A percentile compares a stretch with the other conserved stretches of the same genome.
Evolutionary conservation across 495 filamentous ascomycete genomes (phyloP).

Genomic region (Xylaria curta): DNA sequence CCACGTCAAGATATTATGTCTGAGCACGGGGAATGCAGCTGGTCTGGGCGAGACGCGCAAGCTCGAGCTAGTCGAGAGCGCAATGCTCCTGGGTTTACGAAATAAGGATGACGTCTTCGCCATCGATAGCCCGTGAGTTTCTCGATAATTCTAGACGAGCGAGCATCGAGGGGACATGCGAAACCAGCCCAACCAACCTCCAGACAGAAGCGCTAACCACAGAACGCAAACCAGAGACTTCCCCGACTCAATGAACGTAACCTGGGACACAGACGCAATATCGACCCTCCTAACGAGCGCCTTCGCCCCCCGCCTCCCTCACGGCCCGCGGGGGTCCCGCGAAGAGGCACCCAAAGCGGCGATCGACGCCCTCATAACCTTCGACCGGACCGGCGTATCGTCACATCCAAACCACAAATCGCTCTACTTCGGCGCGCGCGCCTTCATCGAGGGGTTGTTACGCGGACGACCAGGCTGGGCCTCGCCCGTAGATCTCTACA

Average conservation of each 20-base stretch:
- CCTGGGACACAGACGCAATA: conserved; percentile 75
- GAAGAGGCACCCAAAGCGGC: conserved; percentile 58
- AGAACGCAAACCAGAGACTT: conserved; percentile 59
- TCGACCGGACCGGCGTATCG: conserved; percentile 80
- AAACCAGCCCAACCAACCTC: not conserved
- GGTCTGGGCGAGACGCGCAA: conserved; percentile 82
- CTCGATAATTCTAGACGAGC: too few relatives aligned
- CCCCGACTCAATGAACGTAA: conserved; percentile 81
- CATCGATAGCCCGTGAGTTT: conserved; percentile 73
- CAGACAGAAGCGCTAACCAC: not conserved
- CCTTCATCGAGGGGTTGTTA: conserved; percentile 70
- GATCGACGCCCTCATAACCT: conserved; percentile 87
- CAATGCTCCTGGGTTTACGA: conserved; percentile 74
- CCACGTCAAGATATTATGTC: conserved; percentile 89
- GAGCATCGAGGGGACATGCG: not conserved
- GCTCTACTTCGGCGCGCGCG: conserved; percentile 79
- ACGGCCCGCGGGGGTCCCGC: conserved; percentile 35
- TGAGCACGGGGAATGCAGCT: conserved; percentile 89
- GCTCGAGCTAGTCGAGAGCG: conserved; percentile 81
- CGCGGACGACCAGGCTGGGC: conserved; percentile 68
- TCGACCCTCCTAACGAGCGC: conserved; percentile 68
- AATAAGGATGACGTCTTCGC: conserved; percentile 77
- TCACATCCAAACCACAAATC: conserved; percentile 91
- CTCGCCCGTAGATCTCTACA: conserved; percentile 82
- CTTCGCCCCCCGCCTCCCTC: conserved; percentile 67